Conservation (phyloP, 805 yeast genomes). For the Metschnikowia noctiluminum region DNA sequence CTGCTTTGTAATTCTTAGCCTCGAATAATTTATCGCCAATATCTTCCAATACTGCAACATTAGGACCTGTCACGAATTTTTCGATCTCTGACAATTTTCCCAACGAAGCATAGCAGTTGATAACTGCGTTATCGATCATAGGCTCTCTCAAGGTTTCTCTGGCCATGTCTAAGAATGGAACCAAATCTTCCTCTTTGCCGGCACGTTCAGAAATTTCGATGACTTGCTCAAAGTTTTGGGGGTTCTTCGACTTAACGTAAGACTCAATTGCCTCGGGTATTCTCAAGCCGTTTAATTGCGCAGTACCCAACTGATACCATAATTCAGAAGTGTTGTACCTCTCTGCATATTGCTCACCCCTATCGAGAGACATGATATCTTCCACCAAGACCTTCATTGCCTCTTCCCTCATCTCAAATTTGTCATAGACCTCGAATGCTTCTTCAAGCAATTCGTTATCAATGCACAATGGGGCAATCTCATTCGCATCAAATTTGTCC, state of each 20-base stretch:
- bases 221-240: slow-evolving; percentile 83
- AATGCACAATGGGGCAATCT: slow-evolving; percentile 88
- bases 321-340: slow-evolving; percentile 79
- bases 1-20: slow-evolving; percentile 83
- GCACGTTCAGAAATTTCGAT: slow-evolving; percentile 94
- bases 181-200: slow-evolving; percentile 91
- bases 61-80: slow-evolving; percentile 76
- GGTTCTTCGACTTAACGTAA: slow-evolving; percentile 87
- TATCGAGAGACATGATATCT: slow-evolving; percentile 88
- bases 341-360: slow-evolving; percentile 92
- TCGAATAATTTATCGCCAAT: slow-evolving; percentile 91
- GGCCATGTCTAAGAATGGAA: slow-evolving; percentile 86
- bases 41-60: slow-evolving; percentile 86
- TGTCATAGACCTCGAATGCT: slow-evolving; percentile 89
- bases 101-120: slow-evolving; percentile 80
- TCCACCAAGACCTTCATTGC: slow-evolving; percentile 92
- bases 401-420: slow-evolving; percentile 68
- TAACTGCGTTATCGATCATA: slow-evolving; percentile 85
- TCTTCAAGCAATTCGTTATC: slow-evolving; percentile 89
- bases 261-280: slow-evolving; percentile 89
- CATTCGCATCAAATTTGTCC: slow-evolving; percentile 87
- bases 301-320: slow-evolving; percentile 95
- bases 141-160: slow-evolving; percentile 90
- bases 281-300: slow-evolving; percentile 91
- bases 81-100: slow-evolving; percentile 78